Percentiles rank a stretch among this genome's conserved stretches.
Evolutionary conservation across 1,284 basidiomycete species (phyloP).

Genomic region (Tilletia walkeri): DNA sequence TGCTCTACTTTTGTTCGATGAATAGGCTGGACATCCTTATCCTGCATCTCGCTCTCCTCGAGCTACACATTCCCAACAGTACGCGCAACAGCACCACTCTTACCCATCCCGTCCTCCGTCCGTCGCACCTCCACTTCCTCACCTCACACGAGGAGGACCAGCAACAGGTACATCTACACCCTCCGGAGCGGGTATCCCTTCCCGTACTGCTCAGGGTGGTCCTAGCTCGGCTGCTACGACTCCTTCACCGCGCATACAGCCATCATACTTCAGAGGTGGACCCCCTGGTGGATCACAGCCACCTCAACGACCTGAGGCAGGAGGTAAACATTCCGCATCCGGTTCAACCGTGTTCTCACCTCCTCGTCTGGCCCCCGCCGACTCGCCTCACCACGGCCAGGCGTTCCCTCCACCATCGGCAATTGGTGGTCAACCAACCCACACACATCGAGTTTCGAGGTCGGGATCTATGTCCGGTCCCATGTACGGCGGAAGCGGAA

Average conservation of each 20-base stretch:
- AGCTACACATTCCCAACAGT: background rate
- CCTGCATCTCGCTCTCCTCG: background rate
- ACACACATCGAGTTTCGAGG: background rate
- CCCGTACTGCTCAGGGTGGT: too few species aligned
- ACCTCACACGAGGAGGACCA: background rate
- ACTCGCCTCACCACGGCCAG: background rate
- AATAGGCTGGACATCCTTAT: background rate
- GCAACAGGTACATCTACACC: too few species aligned
- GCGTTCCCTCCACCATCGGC: background rate
- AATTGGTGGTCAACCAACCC: background rate
- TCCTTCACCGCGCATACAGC: slow-evolving; percentile 10
- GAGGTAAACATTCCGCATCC: too few species aligned
- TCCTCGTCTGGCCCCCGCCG: background rate
- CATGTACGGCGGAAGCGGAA: background rate
- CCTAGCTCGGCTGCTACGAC: background rate
- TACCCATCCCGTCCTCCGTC: slow-evolving; percentile 6
- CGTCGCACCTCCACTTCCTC: background rate
- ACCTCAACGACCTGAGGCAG: too few species aligned
- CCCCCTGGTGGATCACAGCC: too few species aligned
- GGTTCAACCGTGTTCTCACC: too few species aligned
- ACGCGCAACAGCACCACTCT: background rate
- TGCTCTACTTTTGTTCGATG: background rate
- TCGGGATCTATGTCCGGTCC: background rate
- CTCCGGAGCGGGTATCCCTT: too few species aligned
- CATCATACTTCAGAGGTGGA: slow-evolving; percentile 1